Evolutionary conservation across 306 rosid genomes (phyloP).

Genomic region (Quercus agrifolia): DNA sequence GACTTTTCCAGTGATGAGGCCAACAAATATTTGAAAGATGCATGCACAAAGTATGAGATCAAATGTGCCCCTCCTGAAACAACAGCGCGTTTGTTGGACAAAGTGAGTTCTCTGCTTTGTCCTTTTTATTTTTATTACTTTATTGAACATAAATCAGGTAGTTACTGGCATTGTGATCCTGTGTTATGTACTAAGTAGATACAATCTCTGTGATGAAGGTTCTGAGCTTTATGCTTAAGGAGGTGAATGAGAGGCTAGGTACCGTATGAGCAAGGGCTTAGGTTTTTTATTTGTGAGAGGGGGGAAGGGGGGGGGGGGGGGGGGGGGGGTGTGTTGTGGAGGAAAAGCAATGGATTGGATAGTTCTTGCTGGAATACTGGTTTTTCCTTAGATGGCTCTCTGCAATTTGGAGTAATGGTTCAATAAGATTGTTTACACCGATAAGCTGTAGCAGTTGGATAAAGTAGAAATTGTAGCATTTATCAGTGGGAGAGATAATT

Average conservation of each 20-base stretch:
- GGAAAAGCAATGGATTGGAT: no score
- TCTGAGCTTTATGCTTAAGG: not conserved
- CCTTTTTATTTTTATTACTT: not conserved
- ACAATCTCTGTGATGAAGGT: not conserved
- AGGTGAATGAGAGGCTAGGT: not conserved
- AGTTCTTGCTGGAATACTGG: no score
- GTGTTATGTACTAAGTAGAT: not conserved
- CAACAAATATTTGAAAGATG: conserved; percentile 67
- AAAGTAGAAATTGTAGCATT: no score
- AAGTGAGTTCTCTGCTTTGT: conserved; percentile 33
- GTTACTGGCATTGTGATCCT: not conserved
- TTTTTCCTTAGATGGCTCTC: no score
- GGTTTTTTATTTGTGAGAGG: not conserved
- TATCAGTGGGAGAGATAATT: no score
- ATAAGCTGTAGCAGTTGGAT: no score
- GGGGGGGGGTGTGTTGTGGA: no score
- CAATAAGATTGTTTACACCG: no score
- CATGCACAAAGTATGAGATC: conserved; percentile 65
- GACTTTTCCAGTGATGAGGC: conserved; percentile 76
- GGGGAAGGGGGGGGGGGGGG: no score
- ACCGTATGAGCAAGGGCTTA: not conserved
- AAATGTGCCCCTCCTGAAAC: conserved; percentile 92
- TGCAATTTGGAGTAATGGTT: no score
- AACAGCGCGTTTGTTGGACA: conserved; percentile 82
- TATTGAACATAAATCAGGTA: not conserved